Percentiles rank a stretch among this genome's conserved stretches.
These are phyloP conservation scores for Sugiyamaella smithiae DNA, from an alignment of 805 yeast species.

Conservation along the genomic window DNA sequence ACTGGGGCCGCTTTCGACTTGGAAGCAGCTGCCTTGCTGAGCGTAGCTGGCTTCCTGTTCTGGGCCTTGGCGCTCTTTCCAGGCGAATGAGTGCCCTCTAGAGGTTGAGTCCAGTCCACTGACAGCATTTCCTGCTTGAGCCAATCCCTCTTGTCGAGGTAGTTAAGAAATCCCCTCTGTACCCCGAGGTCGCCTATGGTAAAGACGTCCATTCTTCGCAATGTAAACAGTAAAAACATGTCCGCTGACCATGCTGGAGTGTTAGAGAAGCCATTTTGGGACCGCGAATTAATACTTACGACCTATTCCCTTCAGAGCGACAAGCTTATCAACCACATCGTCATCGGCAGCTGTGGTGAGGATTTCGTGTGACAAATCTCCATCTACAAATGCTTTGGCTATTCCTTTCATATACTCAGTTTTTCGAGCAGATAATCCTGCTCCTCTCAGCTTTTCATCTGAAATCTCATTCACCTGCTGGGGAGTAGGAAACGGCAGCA, in stretches of 20 bases:
- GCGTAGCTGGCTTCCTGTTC: constrained; percentile 34
- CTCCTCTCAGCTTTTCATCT: constrained; percentile 51
- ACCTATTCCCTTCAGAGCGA: constrained; percentile 35
- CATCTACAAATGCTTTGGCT: constrained; percentile 34
- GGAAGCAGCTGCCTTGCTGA: constrained; percentile 36
- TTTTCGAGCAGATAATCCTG: constrained; percentile 71
- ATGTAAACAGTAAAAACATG: constrained; percentile 76
- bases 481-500: constrained; percentile 50
- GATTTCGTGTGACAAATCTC: constrained; percentile 29
- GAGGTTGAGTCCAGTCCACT: constrained; percentile 26
- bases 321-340: constrained; percentile 34
- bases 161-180: constrained; percentile 72
- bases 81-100: constrained; percentile 26
- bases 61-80: constrained; percentile 36
- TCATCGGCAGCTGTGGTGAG: constrained; percentile 28
- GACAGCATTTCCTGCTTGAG: constrained; percentile 40
- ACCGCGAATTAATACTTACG: constrained; percentile 16
- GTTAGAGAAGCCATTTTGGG: not conserved
- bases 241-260: constrained; percentile 77
- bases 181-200: constrained; percentile 81
- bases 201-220: constrained; percentile 66
- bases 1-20: constrained; percentile 36
- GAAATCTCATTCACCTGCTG: constrained; percentile 40
- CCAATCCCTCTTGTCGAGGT: constrained; percentile 43
- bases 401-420: constrained; percentile 65